Evolutionary conservation across 495 filamentous ascomycete species (phyloP).

Genomic region (Aspergillus sparsus): DNA sequence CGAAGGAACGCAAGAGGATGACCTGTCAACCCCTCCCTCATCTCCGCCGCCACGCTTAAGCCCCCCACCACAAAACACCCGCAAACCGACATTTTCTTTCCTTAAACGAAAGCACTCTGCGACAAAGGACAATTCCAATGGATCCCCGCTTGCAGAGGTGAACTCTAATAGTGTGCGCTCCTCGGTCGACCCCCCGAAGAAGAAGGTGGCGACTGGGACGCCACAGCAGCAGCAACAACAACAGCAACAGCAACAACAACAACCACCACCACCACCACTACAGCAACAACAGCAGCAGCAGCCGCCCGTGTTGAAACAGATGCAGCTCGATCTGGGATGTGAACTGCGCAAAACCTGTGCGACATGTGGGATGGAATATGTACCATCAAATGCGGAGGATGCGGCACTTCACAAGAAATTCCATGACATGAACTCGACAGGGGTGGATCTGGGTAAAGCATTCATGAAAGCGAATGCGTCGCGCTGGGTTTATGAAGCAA

Average conservation of each 20-base stretch:
- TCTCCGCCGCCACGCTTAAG: conserved; percentile 58
- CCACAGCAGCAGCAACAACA: conserved; percentile 31
- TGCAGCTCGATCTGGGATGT: conserved; percentile 66
- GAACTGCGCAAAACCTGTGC: conserved; percentile 61
- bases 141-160: conserved; percentile 50
- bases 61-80: conserved; percentile 56
- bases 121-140: conserved; percentile 34
- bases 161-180: conserved; percentile 53
- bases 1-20: conserved; percentile 49
- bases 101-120: conserved; percentile 54
- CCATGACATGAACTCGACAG: conserved; percentile 65
- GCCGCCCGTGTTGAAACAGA: conserved; percentile 55
- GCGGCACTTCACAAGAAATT: conserved; percentile 65
- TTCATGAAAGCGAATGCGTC: conserved; percentile 52
- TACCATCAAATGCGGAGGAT: conserved; percentile 66
- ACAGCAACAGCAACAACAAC: too few relatives aligned
- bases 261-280: too few relatives aligned
- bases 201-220: conserved; percentile 17
- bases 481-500: conserved; percentile 49
- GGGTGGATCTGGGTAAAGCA: conserved; percentile 62
- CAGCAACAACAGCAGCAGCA: conserved; percentile 24
- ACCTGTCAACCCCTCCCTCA: conserved; percentile 52
- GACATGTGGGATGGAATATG: conserved; percentile 71
- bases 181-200: conserved; percentile 42
- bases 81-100: conserved; percentile 55